phyloP scores from a whole-genome alignment of 805 yeast genomes.

The Myxozyma kluyveri region DNA sequence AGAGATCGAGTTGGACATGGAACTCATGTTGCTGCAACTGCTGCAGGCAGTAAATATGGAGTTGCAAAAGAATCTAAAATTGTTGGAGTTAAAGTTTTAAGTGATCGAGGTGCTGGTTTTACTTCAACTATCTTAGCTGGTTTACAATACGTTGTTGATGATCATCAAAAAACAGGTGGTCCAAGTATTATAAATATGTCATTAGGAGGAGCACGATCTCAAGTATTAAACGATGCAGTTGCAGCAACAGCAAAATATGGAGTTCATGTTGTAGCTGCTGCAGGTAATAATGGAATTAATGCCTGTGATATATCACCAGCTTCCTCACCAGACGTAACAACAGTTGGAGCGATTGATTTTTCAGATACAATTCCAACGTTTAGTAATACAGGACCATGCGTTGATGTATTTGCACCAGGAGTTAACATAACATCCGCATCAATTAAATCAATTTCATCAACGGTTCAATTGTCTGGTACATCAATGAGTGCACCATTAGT shows the following conservation, averaged over 20 bases:
- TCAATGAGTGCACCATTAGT: conserved; percentile 98
- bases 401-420: conserved; percentile 45
- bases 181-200: conserved; percentile 59
- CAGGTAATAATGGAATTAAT: conserved; percentile 90
- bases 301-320: conserved; percentile 95
- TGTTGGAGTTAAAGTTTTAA: conserved; percentile 71
- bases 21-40: conserved; percentile 96
- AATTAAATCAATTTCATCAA: conserved; percentile 28
- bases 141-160: conserved; percentile 76
- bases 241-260: conserved; percentile 87
- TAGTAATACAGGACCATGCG: conserved; percentile 26
- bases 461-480: conserved; percentile 54
- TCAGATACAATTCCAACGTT: conserved; percentile 17
- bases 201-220: conserved; percentile 45
- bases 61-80: conserved; percentile 76
- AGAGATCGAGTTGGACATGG: conserved; percentile 89
- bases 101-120: conserved; percentile 77
- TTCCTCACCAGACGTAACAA: conserved; percentile 81
- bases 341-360: conserved; percentile 24
- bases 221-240: conserved; percentile 82
- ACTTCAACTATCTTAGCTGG: conserved; percentile 84
- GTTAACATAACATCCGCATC: conserved; percentile 68
- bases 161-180: conserved; percentile 44
- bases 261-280: conserved; percentile 89
- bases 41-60: conserved; percentile 76